Percentiles rank a stretch among this genome's conserved stretches.
phyloP scores from a whole-genome alignment of 192 early-diverging fungal genomes.

The Backusella psychrophila region DNA sequence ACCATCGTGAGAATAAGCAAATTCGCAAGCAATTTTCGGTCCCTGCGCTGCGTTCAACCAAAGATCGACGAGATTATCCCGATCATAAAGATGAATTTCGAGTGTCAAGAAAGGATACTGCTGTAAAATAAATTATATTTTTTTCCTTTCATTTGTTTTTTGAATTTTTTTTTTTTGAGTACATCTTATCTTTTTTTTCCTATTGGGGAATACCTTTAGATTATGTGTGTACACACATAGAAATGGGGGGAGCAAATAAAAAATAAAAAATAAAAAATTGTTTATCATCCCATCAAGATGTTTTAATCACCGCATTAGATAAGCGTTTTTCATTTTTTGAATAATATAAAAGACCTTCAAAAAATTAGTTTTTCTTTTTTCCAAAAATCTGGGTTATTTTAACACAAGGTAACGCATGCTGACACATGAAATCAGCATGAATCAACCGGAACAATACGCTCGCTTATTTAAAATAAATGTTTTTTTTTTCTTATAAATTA shows the following conservation, averaged over 20 bases:
- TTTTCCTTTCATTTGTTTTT: not conserved
- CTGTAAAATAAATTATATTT: slow-evolving; percentile 7
- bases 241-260: not conserved
- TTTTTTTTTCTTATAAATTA: slow-evolving; percentile 15
- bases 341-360: slow-evolving; percentile 6
- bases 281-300: slow-evolving; percentile 5
- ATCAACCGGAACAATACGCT: slow-evolving; percentile 10
- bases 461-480: not conserved
- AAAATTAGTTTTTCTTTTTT: not conserved
- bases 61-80: not conserved
- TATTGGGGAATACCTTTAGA: not conserved
- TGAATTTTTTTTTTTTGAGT: not conserved
- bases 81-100: slow-evolving; percentile 5
- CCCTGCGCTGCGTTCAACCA: not conserved
- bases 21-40: not conserved
- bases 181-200: not conserved
- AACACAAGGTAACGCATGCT: slow-evolving; percentile 11
- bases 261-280: not conserved
- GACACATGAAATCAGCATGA: slow-evolving; percentile 20
- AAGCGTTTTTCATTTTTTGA: not conserved
- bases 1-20: not conserved
- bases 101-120: not conserved
- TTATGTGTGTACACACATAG: not conserved
- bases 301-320: slow-evolving; percentile 4
- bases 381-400: slow-evolving; percentile 9